phyloP scores from a whole-genome alignment of 139 green algal species.

The Astrephomene gubernaculifera region DNA sequence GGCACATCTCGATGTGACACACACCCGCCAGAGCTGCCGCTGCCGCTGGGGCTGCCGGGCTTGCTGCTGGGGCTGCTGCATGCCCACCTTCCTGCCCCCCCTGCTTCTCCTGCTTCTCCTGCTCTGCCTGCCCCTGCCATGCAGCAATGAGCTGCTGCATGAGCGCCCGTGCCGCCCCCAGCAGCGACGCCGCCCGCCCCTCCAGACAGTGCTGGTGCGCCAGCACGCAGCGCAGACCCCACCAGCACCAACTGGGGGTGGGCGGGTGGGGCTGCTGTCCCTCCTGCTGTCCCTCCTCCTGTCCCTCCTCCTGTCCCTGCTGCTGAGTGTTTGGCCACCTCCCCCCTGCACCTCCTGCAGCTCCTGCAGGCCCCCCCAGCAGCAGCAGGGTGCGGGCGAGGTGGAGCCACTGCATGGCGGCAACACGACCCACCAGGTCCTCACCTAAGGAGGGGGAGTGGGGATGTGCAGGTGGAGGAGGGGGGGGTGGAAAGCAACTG shows the following conservation, averaged over 20 bases:
- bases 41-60: neutral
- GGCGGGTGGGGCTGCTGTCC: neutral
- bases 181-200: constrained; percentile 62
- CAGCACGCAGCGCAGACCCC: constrained; percentile 64
- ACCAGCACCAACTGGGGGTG: constrained; percentile 70
- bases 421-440: constrained; percentile 67
- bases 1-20: constrained; percentile 67
- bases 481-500: neutral
- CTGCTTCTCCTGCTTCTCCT: too few relatives aligned
- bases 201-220: constrained; percentile 75
- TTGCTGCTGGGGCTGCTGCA: too few relatives aligned
- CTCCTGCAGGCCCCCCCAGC: neutral
- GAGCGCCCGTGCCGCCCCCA: neutral
- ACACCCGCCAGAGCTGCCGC: constrained; percentile 21
- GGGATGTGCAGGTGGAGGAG: neutral
- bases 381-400: constrained; percentile 72
- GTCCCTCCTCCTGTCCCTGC: neutral
- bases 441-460: too few relatives aligned
- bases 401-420: constrained; percentile 80
- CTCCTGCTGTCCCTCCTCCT: neutral
- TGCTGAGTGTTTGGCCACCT: constrained; percentile 9
- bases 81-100: too few relatives aligned
- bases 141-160: too few relatives aligned
- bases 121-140: too few relatives aligned
- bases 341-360: neutral